Percentiles rank a stretch among this genome's conserved stretches.
Conservation (phyloP, 345 rosid genomes). For the Euphorbia pulcherrima region DNA sequence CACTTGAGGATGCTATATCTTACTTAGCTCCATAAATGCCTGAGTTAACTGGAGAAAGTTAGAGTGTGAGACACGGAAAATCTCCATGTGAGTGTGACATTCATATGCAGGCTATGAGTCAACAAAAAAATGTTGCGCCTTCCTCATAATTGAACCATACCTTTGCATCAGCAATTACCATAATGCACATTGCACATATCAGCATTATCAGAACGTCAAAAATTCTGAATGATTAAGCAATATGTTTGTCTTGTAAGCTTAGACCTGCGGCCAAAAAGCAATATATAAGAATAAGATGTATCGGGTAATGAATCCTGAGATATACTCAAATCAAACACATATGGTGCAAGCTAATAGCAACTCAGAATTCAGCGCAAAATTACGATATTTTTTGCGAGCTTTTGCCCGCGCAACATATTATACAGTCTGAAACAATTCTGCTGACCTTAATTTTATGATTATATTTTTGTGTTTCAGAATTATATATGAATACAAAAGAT, state of each 20-base stretch:
- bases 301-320: not conserved
- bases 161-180: not conserved
- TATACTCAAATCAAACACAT: not conserved
- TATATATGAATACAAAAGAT: too few relatives aligned
- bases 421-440: too few relatives aligned
- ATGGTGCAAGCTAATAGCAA: not conserved
- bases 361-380: too few relatives aligned
- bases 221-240: not conserved
- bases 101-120: not conserved
- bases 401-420: not conserved
- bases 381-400: not conserved
- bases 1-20: not conserved
- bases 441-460: not conserved
- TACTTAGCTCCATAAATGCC: not conserved
- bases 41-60: not conserved
- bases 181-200: not conserved
- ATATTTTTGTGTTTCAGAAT: too few relatives aligned
- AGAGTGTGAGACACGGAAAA: not conserved
- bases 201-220: not conserved
- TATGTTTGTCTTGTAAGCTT: not conserved
- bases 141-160: not conserved
- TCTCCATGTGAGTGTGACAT: not conserved
- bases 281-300: not conserved
- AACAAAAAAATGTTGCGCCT: not conserved
- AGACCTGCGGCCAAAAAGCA: constrained; percentile 6